phyloP scores from a whole-genome alignment of 106 monocot genomes.

The Chionographis japonica region DNA sequence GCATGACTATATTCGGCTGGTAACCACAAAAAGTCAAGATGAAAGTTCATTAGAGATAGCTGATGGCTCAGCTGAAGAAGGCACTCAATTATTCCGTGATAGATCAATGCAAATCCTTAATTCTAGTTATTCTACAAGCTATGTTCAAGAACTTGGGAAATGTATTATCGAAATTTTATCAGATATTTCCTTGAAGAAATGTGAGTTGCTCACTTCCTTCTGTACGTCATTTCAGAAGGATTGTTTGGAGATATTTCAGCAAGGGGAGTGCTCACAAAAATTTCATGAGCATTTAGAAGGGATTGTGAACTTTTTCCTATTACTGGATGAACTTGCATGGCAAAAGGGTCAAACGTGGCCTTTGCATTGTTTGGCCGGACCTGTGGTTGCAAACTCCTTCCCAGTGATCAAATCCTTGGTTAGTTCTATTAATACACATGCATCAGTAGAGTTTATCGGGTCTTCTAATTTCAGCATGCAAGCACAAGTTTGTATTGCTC shows the following conservation, averaged over 20 bases:
- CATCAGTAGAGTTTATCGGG: too few species aligned
- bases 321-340: slow-evolving; percentile 41
- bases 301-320: slow-evolving; percentile 46
- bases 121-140: slow-evolving; percentile 27
- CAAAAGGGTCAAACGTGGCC: slow-evolving; percentile 66
- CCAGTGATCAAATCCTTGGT: slow-evolving; percentile 59
- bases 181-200: slow-evolving; percentile 34
- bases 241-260: slow-evolving; percentile 53
- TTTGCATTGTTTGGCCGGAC: slow-evolving; percentile 59
- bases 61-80: slow-evolving; percentile 14
- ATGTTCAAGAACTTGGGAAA: slow-evolving; percentile 65
- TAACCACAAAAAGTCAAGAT: slow-evolving; percentile 23
- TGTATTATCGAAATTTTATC: slow-evolving; percentile 66
- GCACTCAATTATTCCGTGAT: slow-evolving; percentile 17
- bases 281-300: slow-evolving; percentile 39
- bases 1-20: slow-evolving; percentile 59
- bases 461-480: too few species aligned
- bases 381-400: slow-evolving; percentile 51
- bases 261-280: slow-evolving; percentile 30
- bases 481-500: background rate
- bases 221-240: slow-evolving; percentile 56
- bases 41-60: slow-evolving; percentile 3
- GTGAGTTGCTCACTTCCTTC: slow-evolving; percentile 40
- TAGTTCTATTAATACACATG: slow-evolving; percentile 9
- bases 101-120: slow-evolving; percentile 9